These are phyloP conservation scores for Knoxdaviesia proteae DNA, from an alignment of 2,329 filamentous ascomycete genomes.

Conservation along the genomic window DNA sequence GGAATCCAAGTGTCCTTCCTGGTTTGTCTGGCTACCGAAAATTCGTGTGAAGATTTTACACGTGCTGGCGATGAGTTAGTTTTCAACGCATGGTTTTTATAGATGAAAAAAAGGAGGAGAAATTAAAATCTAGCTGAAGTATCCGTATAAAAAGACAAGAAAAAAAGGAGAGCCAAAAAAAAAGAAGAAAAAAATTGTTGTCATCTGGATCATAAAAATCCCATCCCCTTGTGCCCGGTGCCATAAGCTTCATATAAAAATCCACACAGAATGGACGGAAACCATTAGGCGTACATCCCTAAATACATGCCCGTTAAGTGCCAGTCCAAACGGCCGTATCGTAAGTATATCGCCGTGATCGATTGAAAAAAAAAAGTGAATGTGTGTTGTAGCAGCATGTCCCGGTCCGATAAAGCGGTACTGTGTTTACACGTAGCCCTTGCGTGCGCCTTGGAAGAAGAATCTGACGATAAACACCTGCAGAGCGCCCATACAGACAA, in stretches of 20 bases:
- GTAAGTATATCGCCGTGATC: too few relatives aligned
- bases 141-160: too few relatives aligned
- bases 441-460: conserved; percentile 79
- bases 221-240: neutral
- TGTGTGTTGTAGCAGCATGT: neutral
- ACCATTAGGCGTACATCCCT: too few relatives aligned
- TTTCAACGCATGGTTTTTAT: neutral
- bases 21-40: too few relatives aligned
- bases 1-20: too few relatives aligned
- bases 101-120: neutral
- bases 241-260: neutral
- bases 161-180: neutral
- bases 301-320: too few relatives aligned
- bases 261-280: too few relatives aligned
- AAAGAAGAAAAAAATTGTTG: neutral
- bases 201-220: neutral
- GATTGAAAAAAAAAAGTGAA: neutral
- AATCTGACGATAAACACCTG: conserved; percentile 96
- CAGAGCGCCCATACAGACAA: conserved; percentile 83
- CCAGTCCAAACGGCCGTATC: too few relatives aligned
- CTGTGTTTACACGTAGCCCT: conserved; percentile 41
- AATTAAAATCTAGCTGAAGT: neutral
- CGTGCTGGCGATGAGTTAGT: too few relatives aligned
- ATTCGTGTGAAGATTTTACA: too few relatives aligned
- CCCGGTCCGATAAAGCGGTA: neutral